Evolutionary conservation across 495 filamentous ascomycete genomes (phyloP).

Genomic region (Cercophora scortea): DNA sequence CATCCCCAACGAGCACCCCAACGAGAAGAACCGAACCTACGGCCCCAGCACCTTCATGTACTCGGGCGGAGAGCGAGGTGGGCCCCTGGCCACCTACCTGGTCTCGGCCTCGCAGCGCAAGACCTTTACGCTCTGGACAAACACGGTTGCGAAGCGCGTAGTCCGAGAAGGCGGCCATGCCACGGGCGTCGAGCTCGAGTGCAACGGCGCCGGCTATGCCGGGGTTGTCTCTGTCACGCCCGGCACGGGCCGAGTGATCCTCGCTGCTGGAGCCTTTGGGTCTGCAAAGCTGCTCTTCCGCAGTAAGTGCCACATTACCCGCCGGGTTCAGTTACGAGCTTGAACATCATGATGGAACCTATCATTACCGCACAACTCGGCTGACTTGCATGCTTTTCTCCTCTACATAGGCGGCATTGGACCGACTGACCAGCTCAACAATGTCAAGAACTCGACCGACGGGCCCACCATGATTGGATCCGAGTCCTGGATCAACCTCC

Average conservation of each 20-base stretch:
- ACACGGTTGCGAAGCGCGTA: constrained; percentile 55
- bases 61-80: constrained; percentile 53
- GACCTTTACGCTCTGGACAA: constrained; percentile 57
- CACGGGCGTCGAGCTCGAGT: constrained; percentile 58
- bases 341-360: too few relatives aligned
- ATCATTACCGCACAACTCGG: too few relatives aligned
- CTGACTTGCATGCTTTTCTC: neutral
- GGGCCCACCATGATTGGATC: constrained; percentile 41
- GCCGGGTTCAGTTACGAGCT: neutral
- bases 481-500: constrained; percentile 57
- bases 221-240: constrained; percentile 51
- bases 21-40: constrained; percentile 58
- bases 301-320: constrained; percentile 13
- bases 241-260: constrained; percentile 54
- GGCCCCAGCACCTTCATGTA: constrained; percentile 60
- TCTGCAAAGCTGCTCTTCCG: constrained; percentile 56
- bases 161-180: constrained; percentile 48
- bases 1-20: constrained; percentile 48
- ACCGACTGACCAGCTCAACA: constrained; percentile 46
- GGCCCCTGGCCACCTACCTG: constrained; percentile 64
- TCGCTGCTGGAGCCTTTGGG: constrained; percentile 59
- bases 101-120: constrained; percentile 45
- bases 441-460: constrained; percentile 44
- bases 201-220: constrained; percentile 43
- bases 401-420: constrained; percentile 44